Conservation (phyloP, 176 grass and related monocot species). For the Musa schizocarpa region DNA sequence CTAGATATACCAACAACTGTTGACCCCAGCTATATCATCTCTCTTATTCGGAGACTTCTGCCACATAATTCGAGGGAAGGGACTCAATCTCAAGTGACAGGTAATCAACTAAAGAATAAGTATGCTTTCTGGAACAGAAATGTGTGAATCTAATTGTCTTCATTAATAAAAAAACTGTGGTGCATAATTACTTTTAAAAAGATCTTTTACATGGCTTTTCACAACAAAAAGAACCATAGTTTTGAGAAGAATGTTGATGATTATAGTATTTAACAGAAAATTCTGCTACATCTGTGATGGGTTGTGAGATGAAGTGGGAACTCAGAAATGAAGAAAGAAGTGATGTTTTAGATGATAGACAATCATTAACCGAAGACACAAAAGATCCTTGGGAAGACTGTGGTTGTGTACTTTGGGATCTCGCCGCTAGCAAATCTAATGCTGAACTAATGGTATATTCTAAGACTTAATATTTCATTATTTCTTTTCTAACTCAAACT, state of each 20-base stretch:
- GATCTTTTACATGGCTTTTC: background rate
- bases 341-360: slow-evolving; percentile 18
- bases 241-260: background rate
- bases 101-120: background rate
- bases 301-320: slow-evolving; percentile 25
- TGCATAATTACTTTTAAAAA: background rate
- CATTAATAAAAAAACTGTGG: background rate
- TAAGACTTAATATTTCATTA: background rate
- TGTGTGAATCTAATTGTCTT: background rate
- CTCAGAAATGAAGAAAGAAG: slow-evolving; percentile 27
- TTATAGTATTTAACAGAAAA: background rate
- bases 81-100: slow-evolving; percentile 35
- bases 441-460: slow-evolving; percentile 75
- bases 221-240: background rate
- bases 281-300: slow-evolving; percentile 5
- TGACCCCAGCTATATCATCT: slow-evolving; percentile 91
- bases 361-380: slow-evolving; percentile 9
- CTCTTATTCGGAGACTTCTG: slow-evolving; percentile 66
- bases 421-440: slow-evolving; percentile 64
- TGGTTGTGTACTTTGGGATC: slow-evolving; percentile 83
- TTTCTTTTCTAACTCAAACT: background rate
- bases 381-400: slow-evolving; percentile 79
- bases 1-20: slow-evolving; percentile 60
- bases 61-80: slow-evolving; percentile 41
- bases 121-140: background rate